Percentiles rank a stretch among this genome's conserved stretches.
These are phyloP conservation scores for Aspergillus fischeri DNA, from an alignment of 2,329 filamentous ascomycete genomes.

Conservation along the genomic window DNA sequence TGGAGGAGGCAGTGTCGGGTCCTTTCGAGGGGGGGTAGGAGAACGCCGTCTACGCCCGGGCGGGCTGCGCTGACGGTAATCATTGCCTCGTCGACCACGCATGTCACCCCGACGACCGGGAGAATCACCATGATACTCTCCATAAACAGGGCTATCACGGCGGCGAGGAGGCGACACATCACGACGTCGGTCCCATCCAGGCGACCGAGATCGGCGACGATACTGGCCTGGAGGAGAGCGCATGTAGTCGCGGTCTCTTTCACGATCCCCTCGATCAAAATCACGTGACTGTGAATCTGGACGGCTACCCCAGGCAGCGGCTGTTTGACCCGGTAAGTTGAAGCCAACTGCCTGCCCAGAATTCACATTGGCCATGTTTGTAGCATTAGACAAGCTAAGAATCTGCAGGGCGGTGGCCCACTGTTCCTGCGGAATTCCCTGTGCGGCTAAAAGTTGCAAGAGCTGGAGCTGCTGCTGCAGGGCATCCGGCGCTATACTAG, in stretches of 20 bases:
- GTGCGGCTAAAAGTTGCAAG: slow-evolving; percentile 69
- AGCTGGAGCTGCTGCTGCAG: slow-evolving; percentile 68
- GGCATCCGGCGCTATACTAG: slow-evolving; percentile 42
- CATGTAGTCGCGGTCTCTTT: slow-evolving; percentile 58
- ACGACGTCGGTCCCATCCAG: slow-evolving; percentile 67
- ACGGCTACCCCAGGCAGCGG: slow-evolving; percentile 33
- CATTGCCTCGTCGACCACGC: slow-evolving; percentile 47
- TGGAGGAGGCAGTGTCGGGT: slow-evolving; percentile 41
- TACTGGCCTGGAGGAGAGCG: slow-evolving; percentile 59
- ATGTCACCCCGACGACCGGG: slow-evolving; percentile 58
- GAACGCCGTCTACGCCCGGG: slow-evolving; percentile 64
- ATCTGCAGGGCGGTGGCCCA: slow-evolving; percentile 59
- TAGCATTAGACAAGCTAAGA: slow-evolving; percentile 39
- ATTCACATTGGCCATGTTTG: slow-evolving; percentile 31
- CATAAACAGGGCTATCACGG: slow-evolving; percentile 66
- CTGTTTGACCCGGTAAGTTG: slow-evolving; percentile 28
- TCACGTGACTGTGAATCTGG: slow-evolving; percentile 43
- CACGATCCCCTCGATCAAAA: slow-evolving; percentile 52
- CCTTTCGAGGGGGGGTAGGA: slow-evolving; percentile 51
- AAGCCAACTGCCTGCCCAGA: slow-evolving; percentile 33
- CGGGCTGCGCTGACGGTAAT: slow-evolving; percentile 88
- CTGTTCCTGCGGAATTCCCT: slow-evolving; percentile 73
- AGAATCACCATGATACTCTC: slow-evolving; percentile 68
- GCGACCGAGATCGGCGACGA: slow-evolving; percentile 75
- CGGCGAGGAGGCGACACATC: slow-evolving; percentile 60